Base-by-base conservation (phyloP, 352 stramenopile genomes). In the Thalassiosira ordinaria region DNA sequence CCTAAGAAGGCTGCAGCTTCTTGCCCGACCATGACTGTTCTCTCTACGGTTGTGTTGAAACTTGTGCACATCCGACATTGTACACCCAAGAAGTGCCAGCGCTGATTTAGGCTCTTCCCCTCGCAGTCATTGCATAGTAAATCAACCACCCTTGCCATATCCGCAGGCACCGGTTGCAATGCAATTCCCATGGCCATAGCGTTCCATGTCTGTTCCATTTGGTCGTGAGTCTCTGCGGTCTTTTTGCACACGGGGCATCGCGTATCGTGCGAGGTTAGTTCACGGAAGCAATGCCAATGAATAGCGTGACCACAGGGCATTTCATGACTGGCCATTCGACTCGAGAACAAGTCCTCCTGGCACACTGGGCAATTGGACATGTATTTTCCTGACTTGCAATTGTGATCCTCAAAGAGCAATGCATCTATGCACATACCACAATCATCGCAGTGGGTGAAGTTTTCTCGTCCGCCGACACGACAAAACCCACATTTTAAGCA, bases 381-480 rank as follows among this genome's bases (percentile, higher is more conserved):
- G 72, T 93, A 93, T 64, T 92, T 93, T 18, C 88, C 88, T n/a
- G 65, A 82, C 46, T 91, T 93, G 65, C 88, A 93, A 62, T 93
- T 92, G 44, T 93, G 88, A 61, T 91, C 78, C 37, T 91, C 70
- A 70, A 89, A 93, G 16, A 91, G 57, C 22, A 78, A 27, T 8
- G 52, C 70, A 75, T 93, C 88, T 71, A 93, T 93, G 61, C 88
- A 93, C 88, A 93, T 93, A 7, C 88, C 88, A 70, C 88, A 93
- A 74, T 91, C 86, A 35, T 89, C 41, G 49, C 88, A 93, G 74
- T 93, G 88, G 1, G 57, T 67, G 68, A 91, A 93, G 57, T 91
- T 91, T 71, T 91, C 84, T 46, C 72, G 18, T 22, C 88, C 88
- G 35, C 88, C 88, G 0, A 92, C 86, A 35, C 88, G 86, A 77